These are phyloP conservation scores for Ophiosphaerella narmari DNA, from an alignment of 2,329 filamentous ascomycete species.

Conservation along the genomic window DNA sequence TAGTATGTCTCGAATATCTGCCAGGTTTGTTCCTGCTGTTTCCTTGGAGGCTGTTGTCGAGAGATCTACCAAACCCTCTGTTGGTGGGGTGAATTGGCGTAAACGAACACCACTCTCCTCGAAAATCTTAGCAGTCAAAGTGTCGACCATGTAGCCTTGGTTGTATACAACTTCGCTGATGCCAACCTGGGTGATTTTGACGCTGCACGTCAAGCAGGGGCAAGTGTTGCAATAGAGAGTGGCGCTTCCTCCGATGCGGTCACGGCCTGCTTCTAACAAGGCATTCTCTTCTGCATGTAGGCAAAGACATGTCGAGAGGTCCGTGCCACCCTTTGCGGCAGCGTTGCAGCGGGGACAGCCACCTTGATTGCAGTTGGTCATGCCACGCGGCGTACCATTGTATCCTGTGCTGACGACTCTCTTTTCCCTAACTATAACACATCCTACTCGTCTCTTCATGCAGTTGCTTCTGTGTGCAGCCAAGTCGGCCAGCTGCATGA, in stretches of 20 bases:
- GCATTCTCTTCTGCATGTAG: constrained; percentile 99
- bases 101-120: constrained; percentile 80
- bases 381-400: constrained; percentile 91
- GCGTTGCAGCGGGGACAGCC: constrained; percentile 88
- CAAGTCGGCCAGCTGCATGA: constrained; percentile 93
- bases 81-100: constrained; percentile 77
- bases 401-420: constrained; percentile 95
- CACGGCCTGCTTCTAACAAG: constrained; percentile 87
- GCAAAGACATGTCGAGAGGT: constrained; percentile 86
- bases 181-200: constrained; percentile 97
- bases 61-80: constrained; percentile 38
- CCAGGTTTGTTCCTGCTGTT: constrained; percentile 1
- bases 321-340: constrained; percentile 70
- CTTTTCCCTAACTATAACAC: constrained; percentile 83
- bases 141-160: constrained; percentile 93
- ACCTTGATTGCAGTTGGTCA: constrained; percentile 89
- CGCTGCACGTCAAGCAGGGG: constrained; percentile 94
- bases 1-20: constrained; percentile 28
- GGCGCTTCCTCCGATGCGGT: constrained; percentile 80
- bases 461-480: constrained; percentile 92
- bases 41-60: constrained; percentile 13
- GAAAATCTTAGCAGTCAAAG: constrained; percentile 77
- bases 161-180: constrained; percentile 95
- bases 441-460: constrained; percentile 96
- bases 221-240: constrained; percentile 95